These are phyloP conservation scores for Raffaelea albimanens DNA, from an alignment of 2,329 filamentous ascomycete genomes.

Conservation along the genomic window DNA sequence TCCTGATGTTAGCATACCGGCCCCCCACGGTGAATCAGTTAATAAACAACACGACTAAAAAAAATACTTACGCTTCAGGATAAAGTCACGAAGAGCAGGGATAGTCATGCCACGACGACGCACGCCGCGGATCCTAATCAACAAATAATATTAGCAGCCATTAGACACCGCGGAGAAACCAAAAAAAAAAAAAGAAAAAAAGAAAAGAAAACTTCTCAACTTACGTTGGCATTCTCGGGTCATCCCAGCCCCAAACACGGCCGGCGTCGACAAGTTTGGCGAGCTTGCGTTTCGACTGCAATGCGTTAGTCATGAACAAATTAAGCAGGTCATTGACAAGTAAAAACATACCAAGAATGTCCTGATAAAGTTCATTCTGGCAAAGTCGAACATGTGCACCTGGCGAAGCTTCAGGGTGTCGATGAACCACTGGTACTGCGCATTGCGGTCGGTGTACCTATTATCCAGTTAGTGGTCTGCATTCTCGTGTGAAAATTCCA, in stretches of 20 bases:
- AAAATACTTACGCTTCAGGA: slow-evolving; percentile 48
- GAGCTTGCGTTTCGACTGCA: slow-evolving; percentile 67
- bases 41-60: no score
- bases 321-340: not conserved
- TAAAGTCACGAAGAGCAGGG: slow-evolving; percentile 71
- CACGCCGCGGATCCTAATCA: slow-evolving; percentile 49
- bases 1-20: not conserved
- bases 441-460: slow-evolving; percentile 70
- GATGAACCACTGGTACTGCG: slow-evolving; percentile 80
- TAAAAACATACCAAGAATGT: slow-evolving; percentile 48
- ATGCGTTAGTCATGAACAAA: not conserved
- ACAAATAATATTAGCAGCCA: not conserved
- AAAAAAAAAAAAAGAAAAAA: not conserved
- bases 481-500: not conserved
- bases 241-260: slow-evolving; percentile 75
- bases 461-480: not conserved
- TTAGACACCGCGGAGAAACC: no score
- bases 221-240: slow-evolving; percentile 71
- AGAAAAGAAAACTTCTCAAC: slow-evolving; percentile 26
- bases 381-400: slow-evolving; percentile 80
- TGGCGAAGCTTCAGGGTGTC: slow-evolving; percentile 63
- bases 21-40: not conserved
- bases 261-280: slow-evolving; percentile 72
- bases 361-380: slow-evolving; percentile 73
- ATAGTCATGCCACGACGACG: slow-evolving; percentile 71